Percentiles rank a stretch among this genome's conserved stretches.
Evolutionary conservation across 257 asterid genomes (phyloP).

Genomic region (Agastache rugosa): DNA sequence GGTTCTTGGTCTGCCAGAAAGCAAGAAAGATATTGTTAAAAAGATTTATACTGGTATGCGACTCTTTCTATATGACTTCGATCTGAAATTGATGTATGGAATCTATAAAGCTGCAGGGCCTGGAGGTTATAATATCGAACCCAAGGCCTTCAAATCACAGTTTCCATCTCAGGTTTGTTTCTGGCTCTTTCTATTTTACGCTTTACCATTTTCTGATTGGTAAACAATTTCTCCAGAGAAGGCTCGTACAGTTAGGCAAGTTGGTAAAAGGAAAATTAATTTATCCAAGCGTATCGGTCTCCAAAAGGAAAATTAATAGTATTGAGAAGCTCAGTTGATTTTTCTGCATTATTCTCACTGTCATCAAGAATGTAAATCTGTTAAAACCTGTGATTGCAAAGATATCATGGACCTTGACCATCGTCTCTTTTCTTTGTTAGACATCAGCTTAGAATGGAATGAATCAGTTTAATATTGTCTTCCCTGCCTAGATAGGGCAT

Average conservation of each 20-base stretch:
- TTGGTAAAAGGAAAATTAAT: conserved; percentile 1
- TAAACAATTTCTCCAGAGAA: conserved; percentile 12
- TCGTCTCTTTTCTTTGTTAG: neutral
- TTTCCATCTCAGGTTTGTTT: conserved; percentile 92
- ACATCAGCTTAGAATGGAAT: conserved; percentile 8
- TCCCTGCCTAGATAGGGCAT: conserved; percentile 13
- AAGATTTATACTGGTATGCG: conserved; percentile 90
- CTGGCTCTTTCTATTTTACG: conserved; percentile 4
- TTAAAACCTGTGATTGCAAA: conserved; percentile 4
- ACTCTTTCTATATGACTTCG: conserved; percentile 77
- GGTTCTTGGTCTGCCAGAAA: conserved; percentile 91
- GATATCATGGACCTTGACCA: conserved; percentile 14
- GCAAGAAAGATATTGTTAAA: conserved; percentile 70
- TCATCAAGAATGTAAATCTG: neutral
- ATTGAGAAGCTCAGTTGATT: conserved; percentile 11
- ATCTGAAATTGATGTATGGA: conserved; percentile 82
- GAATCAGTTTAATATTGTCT: neutral
- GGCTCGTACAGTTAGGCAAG: conserved; percentile 18
- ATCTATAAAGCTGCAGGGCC: conserved; percentile 82
- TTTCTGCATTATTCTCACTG: conserved; percentile 18
- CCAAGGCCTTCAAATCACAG: conserved; percentile 87
- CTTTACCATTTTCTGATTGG: conserved; percentile 18
- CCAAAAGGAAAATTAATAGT: conserved; percentile 7
- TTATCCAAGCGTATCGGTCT: neutral
- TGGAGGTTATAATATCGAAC: conserved; percentile 87